Evolutionary conservation across 192 early-diverging fungal genomes (phyloP), one percentile per base, ranked within the genome.

Genomic region (Helicostylum pulchrum): DNA sequence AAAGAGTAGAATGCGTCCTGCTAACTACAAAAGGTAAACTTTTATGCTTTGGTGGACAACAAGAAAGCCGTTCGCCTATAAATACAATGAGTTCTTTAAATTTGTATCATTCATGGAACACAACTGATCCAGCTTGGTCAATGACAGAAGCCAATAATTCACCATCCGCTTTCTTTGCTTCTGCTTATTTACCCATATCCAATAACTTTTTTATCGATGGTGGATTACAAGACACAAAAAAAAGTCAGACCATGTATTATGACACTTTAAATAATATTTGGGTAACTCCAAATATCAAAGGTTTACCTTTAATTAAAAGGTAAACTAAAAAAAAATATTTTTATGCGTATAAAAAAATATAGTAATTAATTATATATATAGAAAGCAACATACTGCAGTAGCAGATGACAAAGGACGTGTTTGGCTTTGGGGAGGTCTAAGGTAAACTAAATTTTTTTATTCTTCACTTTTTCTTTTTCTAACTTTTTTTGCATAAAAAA

Each of bases 371-470:
- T 36, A 17, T 61, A 51, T 61, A 2, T 31, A 10, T 66, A 66
- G 66, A 8, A 67, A 60, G 34, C 62, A 71, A 43, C 70, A 71
- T 53, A 48, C 70, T 21, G 42, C 59, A 52, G 48, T 57, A 11
- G 52, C 63, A 43, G 70, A 71, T 61, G 53, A 47, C 12, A 63
- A 66, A 31, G 70, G 70, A n/a, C 63, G 58, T 32, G 53, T 62
- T 11, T 71, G 70, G 70, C 26, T 71, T 19, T 71, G 70, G 70
- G 70, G 70, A n/a, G 70, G 70, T 11, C 46, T 39, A 43, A 57
- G 62, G 70, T 71, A 71, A 47, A 20, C 8, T 4, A 14, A 2
- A n/a, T n/a, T n/a, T n/a, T 8, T 47, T 21, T 6, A 19, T 39
- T 39, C 4, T 8, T 30, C 9, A 6, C 6, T 15, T 2, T 23